Base-by-base conservation (phyloP, 371 early-diverging fungal species). In the Mucor ambiguus region DNA sequence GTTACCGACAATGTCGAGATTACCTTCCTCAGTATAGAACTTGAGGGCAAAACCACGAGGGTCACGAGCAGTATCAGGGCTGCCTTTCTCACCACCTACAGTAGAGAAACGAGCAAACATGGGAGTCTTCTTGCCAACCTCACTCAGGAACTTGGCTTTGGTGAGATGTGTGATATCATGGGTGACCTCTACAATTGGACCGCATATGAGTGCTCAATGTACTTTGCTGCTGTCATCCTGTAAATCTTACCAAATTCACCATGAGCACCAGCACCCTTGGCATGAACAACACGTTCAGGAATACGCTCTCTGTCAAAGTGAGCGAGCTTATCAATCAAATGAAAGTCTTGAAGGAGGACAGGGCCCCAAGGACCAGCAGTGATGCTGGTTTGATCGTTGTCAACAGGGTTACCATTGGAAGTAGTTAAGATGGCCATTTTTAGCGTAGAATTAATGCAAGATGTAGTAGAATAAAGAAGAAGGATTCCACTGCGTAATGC, bases 301-400 rank as follows among this genome's bases (percentile, higher is more conserved):
- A 90, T 87, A 64, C 93, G 87, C 76, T 93, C 93, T 63, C 89
- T 89, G 80, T 93, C 92, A 83, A 93, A 93, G 79, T 91, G 93
- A 62, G 90, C 77, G 22, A 92, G 79, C 76, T 93, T 93, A 71
- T 93, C 92, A 66, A 91, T 84, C 44, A 90, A 80, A 60, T 89
- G 87, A 63, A 90, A 90, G 69, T 93, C 93, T 72, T 91, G 90
- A 48, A 93, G 30, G 32, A 79, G 74, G 18, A 79, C 70, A 37
- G 79, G 82, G 28, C 82, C 82, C 61, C 70, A 69, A 22, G 61
- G 59, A 30, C 90, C 90, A 58, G 89, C 87, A 52, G 88, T 89
- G 60, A 81, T 59, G 29, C 85, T 83, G 29, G 88, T 87, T 74
- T 88, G 86, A 76, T 89, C 85, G 76, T 88, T 79, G 54, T 86